Base-by-base conservation (phyloP, 2,329 filamentous ascomycete species). In the Fusarium duplospermum region DNA sequence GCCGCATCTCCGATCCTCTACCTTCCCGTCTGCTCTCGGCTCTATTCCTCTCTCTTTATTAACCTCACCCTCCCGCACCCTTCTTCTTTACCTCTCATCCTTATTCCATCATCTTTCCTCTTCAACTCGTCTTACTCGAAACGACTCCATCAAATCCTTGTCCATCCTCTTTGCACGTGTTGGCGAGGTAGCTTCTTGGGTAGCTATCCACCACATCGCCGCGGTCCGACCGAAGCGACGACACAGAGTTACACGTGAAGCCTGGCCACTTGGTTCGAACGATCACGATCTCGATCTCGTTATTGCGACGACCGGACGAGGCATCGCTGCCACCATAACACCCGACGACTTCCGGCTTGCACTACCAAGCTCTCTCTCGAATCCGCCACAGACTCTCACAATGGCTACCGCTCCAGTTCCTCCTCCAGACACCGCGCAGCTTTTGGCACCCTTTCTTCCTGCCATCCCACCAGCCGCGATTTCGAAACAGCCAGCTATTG, bases 381-480 rank as follows among this genome's bases (percentile, higher is more conserved):
- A 35, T 10, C 47, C 22, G 60, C 60, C 76, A 73, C 36, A 66
- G 31, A 14, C 42, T 29, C 64, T 62, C 76, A 73, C 38, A 67
- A 82, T 82, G 80, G 66, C 77, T 35, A 72, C 76, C 47, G 70
- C 76, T 27, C 72, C 76, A 64, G 78, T 89, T 71, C 71, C 80
- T 62, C 81, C 85, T 59, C 88, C 88, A 42, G 84, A 88, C 78
- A 78, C 86, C 66, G 81, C 85, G 64, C 68, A 72, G 52, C 83
- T 90, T 33, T 81, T 92, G 35, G 85, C 86, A 16, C 88, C 89
- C 57, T 84, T 93, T 66, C 85, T 93, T 56, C 88, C 89, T 10
- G 87, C 90, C 40, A 83, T 93, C 38, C 89, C 89, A 13, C 86
- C 88, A 27, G 89, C 90, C 36, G 84, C 90, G 45, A 84, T 88